A percentile compares a stretch with the other conserved stretches of the same genome.
phyloP scores from a whole-genome alignment of 2,329 filamentous ascomycete species.

The Paraconiothyrium brasiliense region DNA sequence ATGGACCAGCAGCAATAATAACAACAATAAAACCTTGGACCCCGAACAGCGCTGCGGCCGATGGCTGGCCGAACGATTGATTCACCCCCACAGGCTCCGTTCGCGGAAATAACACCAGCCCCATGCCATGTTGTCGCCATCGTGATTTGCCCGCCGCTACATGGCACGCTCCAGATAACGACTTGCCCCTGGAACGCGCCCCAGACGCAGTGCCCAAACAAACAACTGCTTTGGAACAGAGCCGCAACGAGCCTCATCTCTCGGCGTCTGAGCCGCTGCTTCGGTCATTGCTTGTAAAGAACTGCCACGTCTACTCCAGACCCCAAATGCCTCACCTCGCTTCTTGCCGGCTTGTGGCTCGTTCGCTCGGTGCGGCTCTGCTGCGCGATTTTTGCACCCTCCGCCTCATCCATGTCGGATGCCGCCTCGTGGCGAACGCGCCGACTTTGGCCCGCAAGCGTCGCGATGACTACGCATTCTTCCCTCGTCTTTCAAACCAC shows the following conservation, averaged over 20 bases:
- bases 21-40: constrained; percentile 3
- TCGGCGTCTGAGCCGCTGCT: background rate
- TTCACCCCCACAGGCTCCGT: constrained; percentile 12
- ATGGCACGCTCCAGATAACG: background rate
- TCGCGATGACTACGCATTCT: background rate
- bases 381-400: constrained; percentile 12
- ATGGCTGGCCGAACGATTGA: constrained; percentile 5
- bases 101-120: constrained; percentile 10
- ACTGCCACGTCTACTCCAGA: constrained; percentile 3
- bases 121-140: constrained; percentile 8
- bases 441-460: constrained; percentile 15
- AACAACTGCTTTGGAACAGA: background rate
- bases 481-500: constrained; percentile 4
- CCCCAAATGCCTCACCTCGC: background rate
- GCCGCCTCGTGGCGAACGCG: constrained; percentile 6
- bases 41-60: constrained; percentile 5
- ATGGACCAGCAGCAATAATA: background rate
- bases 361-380: background rate
- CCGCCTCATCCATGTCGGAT: background rate
- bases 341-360: background rate
- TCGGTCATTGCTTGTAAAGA: background rate
- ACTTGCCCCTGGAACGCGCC: background rate
- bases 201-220: background rate
- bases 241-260: constrained; percentile 1
- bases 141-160: background rate